Base-by-base conservation (phyloP, 352 stramenopile species). In the Aphanomyces invadans region DNA sequence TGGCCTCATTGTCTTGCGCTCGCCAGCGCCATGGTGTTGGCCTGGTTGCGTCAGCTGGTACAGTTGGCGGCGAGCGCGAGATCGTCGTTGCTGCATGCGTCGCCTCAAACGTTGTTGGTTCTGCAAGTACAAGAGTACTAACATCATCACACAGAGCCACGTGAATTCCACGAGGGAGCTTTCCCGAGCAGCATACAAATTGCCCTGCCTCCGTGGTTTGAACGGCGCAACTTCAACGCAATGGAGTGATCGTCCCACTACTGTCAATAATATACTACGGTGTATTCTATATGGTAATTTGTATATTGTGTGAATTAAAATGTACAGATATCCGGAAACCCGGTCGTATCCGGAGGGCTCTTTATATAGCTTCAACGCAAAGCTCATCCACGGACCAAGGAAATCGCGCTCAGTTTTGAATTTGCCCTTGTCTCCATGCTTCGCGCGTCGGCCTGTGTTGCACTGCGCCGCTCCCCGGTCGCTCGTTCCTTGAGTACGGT, bases 311-410 rank as follows among this genome's bases (percentile, higher is more conserved):
- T n/a, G n/a, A n/a, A n/a, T n/a, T n/a, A n/a, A n/a, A n/a, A n/a
- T n/a, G n/a, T n/a, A n/a, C n/a, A n/a, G n/a, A n/a, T n/a, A n/a
- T n/a, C 17, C 49, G 49, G 29, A 21, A 29, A 32, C n/a, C n/a
- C n/a, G n/a, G n/a, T n/a, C n/a, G 21, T 57, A 57, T 57, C 49
- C 49, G 49, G 19, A 57, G 29, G 49, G 49, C 15, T 17, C 49
- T 32, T 38, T 38, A 33, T 36, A 33, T 57, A 26, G 49, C 49
- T 57, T 57, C 49, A 57, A 57, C 49, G 49, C 49, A 7, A 57
- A 29, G 49, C 25, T 57, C 49, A 57, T 57, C 5, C 38, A 17
- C 38, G 44, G 19, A 26, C 12, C 44, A 52, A n/a, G 19, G 12
- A 5, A 9, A 26, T 21, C 44, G 7, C 4, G 49, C 17, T 60